A percentile compares a stretch with the other conserved stretches of the same genome.
phyloP scores from a whole-genome alignment of 805 yeast genomes.

The Komagataella populi region DNA sequence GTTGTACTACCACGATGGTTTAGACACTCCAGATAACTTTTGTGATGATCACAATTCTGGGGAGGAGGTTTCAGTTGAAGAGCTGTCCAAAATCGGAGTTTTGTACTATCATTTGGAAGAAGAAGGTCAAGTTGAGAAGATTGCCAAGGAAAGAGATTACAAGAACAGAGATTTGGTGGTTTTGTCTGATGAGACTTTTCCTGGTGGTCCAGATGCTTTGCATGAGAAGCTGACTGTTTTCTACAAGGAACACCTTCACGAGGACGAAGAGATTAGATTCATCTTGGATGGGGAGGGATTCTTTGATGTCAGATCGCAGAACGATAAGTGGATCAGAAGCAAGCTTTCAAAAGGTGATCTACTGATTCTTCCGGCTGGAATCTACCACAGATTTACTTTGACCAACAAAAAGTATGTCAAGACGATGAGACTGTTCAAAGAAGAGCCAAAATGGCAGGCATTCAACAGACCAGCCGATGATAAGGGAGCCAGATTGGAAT shows the following conservation, averaged over 20 bases:
- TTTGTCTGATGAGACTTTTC: conserved; percentile 46
- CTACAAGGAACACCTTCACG: conserved; percentile 82
- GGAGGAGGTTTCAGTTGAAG: conserved; percentile 29
- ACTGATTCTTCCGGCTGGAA: conserved; percentile 77
- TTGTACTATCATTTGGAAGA: conserved; percentile 39
- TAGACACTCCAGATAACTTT: conserved; percentile 43
- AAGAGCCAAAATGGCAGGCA: conserved; percentile 95
- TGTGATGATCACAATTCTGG: conserved; percentile 61
- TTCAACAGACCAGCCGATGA: conserved; percentile 52
- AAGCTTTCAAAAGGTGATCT: conserved; percentile 52
- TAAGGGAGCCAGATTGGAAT: conserved; percentile 30
- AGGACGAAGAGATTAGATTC: conserved; percentile 93
- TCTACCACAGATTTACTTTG: conserved; percentile 86
- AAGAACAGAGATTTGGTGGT: conserved; percentile 66
- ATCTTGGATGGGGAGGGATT: conserved; percentile 82
- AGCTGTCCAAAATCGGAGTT: conserved; percentile 53
- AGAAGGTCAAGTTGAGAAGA: conserved; percentile 40
- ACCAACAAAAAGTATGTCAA: conserved; percentile 47
- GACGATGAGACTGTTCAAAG: conserved; percentile 78
- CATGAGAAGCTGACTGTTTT: conserved; percentile 54
- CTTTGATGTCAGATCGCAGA: conserved; percentile 67
- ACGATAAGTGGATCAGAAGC: conserved; percentile 65
- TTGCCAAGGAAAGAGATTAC: conserved; percentile 64
- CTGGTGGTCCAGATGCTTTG: conserved; percentile 45
- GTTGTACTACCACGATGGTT: conserved; percentile 55